phyloP scores from a whole-genome alignment of 352 stramenopile species.

The Pythium diclinum region DNA sequence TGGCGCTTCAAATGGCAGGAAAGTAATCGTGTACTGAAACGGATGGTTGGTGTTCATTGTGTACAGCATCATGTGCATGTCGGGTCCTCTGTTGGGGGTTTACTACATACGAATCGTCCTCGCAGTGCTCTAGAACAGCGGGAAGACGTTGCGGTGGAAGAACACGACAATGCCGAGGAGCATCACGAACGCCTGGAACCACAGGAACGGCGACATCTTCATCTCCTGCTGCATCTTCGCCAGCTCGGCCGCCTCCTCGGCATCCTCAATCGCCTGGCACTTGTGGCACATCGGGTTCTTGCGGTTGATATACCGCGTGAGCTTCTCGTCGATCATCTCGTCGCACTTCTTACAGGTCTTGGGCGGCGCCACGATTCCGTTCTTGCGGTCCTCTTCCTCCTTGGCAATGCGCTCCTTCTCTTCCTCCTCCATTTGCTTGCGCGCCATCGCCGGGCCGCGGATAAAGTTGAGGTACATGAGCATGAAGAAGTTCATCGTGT shows the following conservation, averaged over 20 bases:
- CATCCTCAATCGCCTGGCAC: constrained; percentile 33
- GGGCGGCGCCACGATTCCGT: constrained; percentile 37
- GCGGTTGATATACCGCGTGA: constrained; percentile 25
- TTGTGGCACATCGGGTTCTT: constrained; percentile 38
- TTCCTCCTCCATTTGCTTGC: constrained; percentile 46
- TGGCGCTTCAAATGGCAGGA: too few relatives aligned
- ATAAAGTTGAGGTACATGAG: constrained; percentile 78
- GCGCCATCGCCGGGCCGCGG: constrained; percentile 55
- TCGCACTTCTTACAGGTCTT: constrained; percentile 82
- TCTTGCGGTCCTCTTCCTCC: constrained; percentile 49
- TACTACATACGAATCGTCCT: background rate
- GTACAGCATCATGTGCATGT: constrained; percentile 1
- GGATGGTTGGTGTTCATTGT: background rate
- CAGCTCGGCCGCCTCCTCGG: constrained; percentile 19
- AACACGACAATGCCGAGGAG: constrained; percentile 54
- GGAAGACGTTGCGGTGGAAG: constrained; percentile 65
- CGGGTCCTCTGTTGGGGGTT: background rate
- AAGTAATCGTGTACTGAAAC: too few relatives aligned
- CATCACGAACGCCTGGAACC: constrained; percentile 66
- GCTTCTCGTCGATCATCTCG: constrained; percentile 37
- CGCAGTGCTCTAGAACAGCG: constrained; percentile 36
- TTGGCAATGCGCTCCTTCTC: constrained; percentile 44
- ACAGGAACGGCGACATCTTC: constrained; percentile 66
- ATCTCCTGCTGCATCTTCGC: constrained; percentile 33
- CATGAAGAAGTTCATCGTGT: constrained; percentile 70